These are phyloP conservation scores for Hymenoscyphus albidus DNA, from an alignment of 2,329 filamentous ascomycete genomes.

Conservation along the genomic window DNA sequence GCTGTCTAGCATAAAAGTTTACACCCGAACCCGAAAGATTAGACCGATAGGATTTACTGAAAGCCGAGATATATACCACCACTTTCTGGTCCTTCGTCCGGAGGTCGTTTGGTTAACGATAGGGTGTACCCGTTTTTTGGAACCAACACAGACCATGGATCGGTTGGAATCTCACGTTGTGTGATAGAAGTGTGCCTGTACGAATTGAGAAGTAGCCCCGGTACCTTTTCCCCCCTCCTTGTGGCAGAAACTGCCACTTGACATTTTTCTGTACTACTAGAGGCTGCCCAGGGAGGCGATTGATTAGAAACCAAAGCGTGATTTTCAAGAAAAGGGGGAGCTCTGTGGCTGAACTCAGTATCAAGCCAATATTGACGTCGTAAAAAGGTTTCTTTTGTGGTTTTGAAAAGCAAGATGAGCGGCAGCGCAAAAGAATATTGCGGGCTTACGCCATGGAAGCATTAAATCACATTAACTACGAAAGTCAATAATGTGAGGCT, in stretches of 20 bases:
- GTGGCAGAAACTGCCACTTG: neutral
- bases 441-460: neutral
- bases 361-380: neutral
- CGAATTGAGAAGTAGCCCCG: neutral
- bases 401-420: neutral
- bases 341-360: neutral
- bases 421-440: neutral
- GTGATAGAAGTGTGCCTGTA: neutral
- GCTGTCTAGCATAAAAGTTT: too few relatives aligned
- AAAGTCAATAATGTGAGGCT: neutral
- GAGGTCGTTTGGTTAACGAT: neutral
- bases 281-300: neutral
- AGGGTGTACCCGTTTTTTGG: constrained; percentile 2
- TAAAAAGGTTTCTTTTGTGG: neutral
- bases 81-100: too few relatives aligned
- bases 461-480: neutral
- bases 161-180: neutral
- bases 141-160: constrained; percentile 1
- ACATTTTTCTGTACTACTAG: neutral
- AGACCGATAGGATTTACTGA: too few relatives aligned
- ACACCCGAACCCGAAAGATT: too few relatives aligned
- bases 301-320: neutral
- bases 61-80: too few relatives aligned
- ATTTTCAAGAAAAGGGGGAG: neutral
- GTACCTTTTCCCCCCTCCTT: neutral